Base-by-base conservation (phyloP, 768 basidiomycete genomes). In the Hirschioporus abietinus region DNA sequence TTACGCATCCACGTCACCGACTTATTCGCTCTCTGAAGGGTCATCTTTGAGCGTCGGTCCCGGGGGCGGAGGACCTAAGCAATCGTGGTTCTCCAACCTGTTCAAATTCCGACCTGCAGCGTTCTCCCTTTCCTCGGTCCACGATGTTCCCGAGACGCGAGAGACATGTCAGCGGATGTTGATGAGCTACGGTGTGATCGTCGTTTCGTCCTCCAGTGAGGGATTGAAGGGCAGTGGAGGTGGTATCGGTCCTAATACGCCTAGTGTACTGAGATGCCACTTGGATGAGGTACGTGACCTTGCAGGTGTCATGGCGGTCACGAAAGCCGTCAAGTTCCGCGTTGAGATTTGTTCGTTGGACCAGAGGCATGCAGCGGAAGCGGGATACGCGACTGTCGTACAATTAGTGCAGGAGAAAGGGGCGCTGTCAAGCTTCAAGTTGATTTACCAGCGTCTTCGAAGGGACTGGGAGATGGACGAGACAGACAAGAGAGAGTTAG, bases 361-460 rank as follows among this genome's bases (percentile, higher is more conserved):
- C 27, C 63, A 75, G 70, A 79, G 78, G 60, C 81, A 84, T 70
- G 73, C 74, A 35, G 71, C 71, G 68, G 72, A 74, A 0, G 82
- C 77, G 60, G 85, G 79, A 68, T 88, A 82, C 78, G 78, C 82
- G 67, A 86, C 90, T 15, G 80, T 81, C 42, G 76, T 96, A 70
- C 80, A 83, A 20, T 74, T 96, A 63, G 81, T 92, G 17, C 89
- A 92, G 70, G 95, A 97, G 79, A 95, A 89, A 75, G 96, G 96
- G 4, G 89, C 95, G 20, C 80, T 87, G 58, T 92, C 92, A 25
- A 88, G 85, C 30, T 93, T 97, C 80, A 91, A 88, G 76, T 82
- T 85, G 63, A 80, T 94, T 30, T 92, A 85, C 74, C 85, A 81
- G 67, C 82, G 86, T 58, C 74, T 97, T 66, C 81, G 83, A 68